Evolutionary conservation across 2,329 filamentous ascomycete species (phyloP).

Genomic region (Malbranchea zuffiana): DNA sequence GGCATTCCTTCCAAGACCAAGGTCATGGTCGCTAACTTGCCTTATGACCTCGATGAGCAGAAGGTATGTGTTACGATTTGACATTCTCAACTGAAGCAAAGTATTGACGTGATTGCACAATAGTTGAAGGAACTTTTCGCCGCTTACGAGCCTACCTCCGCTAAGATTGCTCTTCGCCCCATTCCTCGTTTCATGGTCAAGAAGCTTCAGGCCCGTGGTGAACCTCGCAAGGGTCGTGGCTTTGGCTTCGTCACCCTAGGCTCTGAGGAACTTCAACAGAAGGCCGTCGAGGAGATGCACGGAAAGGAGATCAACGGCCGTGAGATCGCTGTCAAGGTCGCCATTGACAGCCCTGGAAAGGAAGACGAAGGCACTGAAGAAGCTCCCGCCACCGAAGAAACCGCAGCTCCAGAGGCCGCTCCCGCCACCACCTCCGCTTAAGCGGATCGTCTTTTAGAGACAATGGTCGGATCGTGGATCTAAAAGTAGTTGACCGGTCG

Average conservation of each 20-base stretch:
- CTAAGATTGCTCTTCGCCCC: constrained; percentile 96
- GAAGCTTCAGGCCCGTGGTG: constrained; percentile 96
- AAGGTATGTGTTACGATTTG: constrained; percentile 51
- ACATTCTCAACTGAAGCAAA: neutral
- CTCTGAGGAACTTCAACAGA: constrained; percentile 91
- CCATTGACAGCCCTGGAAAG: constrained; percentile 98
- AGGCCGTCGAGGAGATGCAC: constrained; percentile 97
- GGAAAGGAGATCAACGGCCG: constrained; percentile 98
- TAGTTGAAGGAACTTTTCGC: constrained; percentile 96
- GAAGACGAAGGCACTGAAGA: constrained; percentile 62
- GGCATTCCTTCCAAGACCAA: constrained; percentile 98
- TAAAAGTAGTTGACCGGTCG: constrained; percentile 1
- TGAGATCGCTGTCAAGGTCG: constrained; percentile 99
- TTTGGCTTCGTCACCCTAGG: constrained; percentile 96
- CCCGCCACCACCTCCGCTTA: constrained; percentile 28
- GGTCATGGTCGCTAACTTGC: constrained; percentile 99
- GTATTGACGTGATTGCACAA: constrained; percentile 5
- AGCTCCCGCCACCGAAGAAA: constrained; percentile 34
- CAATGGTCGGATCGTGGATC: neutral
- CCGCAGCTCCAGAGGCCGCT: constrained; percentile 32
- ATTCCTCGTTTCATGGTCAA: constrained; percentile 99
- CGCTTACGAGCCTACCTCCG: constrained; percentile 81
- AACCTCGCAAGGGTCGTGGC: constrained; percentile 96
- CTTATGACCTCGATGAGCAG: constrained; percentile 95
- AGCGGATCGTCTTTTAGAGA: constrained; percentile 7